Conservation (phyloP, 164 flowering plant species). For the Stephania japonica region DNA sequence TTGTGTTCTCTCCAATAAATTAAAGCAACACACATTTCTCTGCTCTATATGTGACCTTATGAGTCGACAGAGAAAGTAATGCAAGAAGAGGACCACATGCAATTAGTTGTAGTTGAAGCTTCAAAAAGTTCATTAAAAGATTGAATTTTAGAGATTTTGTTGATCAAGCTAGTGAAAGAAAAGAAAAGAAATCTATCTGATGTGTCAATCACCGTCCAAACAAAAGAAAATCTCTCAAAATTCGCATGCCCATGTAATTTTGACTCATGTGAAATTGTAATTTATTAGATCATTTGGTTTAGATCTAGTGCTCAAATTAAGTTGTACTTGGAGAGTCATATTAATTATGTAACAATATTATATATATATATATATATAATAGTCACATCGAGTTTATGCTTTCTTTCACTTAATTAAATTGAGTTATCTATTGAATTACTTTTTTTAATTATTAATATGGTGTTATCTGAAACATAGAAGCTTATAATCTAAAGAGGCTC, state of each 20-base stretch:
- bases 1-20: slow-evolving; percentile 35
- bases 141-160: neutral
- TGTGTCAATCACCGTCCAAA: neutral
- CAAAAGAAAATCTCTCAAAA: neutral
- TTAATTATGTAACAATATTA: neutral
- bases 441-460: too few species aligned
- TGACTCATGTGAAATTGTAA: neutral
- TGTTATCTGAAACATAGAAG: too few species aligned
- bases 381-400: neutral
- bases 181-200: neutral
- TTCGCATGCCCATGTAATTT: neutral
- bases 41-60: too few species aligned
- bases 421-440: too few species aligned
- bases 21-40: neutral
- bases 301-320: neutral
- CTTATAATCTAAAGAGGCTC: too few species aligned
- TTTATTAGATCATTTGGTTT: neutral
- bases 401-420: neutral
- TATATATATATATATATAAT: too few species aligned
- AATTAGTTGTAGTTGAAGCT: neutral
- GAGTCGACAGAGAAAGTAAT: neutral
- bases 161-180: neutral
- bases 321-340: neutral
- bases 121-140: slow-evolving; percentile 1
- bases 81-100: neutral